Conservation (phyloP, 495 filamentous ascomycete genomes). For the Hypoxylon trugodes region DNA sequence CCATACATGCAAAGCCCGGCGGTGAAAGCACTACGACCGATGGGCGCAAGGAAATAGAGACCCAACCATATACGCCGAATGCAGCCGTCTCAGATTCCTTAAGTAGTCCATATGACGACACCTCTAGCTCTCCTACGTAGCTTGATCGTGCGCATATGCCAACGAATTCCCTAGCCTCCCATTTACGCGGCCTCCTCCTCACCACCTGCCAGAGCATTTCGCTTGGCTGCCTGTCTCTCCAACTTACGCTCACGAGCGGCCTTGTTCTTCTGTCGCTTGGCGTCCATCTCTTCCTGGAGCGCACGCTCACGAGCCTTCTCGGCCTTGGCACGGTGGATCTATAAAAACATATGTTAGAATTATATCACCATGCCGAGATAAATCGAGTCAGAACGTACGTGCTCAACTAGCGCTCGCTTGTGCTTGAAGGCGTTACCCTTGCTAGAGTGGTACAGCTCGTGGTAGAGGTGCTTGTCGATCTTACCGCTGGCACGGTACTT, state of each 20-base stretch:
- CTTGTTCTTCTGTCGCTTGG: constrained; percentile 99
- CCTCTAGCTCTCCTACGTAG: constrained; percentile 42
- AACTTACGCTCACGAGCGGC: constrained; percentile 95
- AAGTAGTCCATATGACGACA: constrained; percentile 50
- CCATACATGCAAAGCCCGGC: constrained; percentile 59
- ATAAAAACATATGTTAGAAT: constrained; percentile 25
- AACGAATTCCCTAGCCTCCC: constrained; percentile 46
- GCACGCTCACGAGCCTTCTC: constrained; percentile 94
- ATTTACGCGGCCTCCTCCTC: constrained; percentile 71
- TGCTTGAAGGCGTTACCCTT: constrained; percentile 99
- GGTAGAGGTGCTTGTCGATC: constrained; percentile 99
- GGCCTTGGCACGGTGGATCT: constrained; percentile 99
- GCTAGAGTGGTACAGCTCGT: constrained; percentile 98
- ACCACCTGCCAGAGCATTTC: constrained; percentile 79
- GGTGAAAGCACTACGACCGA: constrained; percentile 52
- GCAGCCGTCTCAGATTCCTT: constrained; percentile 59
- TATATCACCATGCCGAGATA: constrained; percentile 24
- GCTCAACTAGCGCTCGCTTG: constrained; percentile 99
- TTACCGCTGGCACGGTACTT: constrained; percentile 99
- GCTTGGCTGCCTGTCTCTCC: constrained; percentile 89
- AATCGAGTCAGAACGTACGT: constrained; percentile 73
- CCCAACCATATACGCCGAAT: constrained; percentile 66
- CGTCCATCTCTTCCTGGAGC: constrained; percentile 99
- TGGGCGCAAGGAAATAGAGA: constrained; percentile 58
- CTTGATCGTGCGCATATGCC: constrained; percentile 41